These are phyloP conservation scores for Aotearoamyces nothofagi DNA, from an alignment of 2,329 filamentous ascomycete genomes.

Conservation along the genomic window DNA sequence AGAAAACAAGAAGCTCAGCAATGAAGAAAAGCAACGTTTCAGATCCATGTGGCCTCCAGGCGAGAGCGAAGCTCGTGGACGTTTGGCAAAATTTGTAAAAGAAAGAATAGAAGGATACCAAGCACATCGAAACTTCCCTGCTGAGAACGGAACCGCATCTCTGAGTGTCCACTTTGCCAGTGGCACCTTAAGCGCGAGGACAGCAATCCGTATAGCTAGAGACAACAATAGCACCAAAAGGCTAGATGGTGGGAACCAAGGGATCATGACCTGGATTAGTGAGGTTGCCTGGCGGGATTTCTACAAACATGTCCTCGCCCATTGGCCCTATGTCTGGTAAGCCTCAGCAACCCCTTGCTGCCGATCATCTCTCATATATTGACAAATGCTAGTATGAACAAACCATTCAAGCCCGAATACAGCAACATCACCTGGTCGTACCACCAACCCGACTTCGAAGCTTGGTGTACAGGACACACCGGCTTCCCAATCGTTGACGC, in stretches of 20 bases:
- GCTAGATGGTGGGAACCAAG: slow-evolving; percentile 49
- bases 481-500: slow-evolving; percentile 78
- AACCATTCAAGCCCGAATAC: slow-evolving; percentile 72
- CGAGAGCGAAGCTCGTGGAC: slow-evolving; percentile 51
- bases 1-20: slow-evolving; percentile 41
- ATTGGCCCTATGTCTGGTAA: slow-evolving; percentile 73
- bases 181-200: slow-evolving; percentile 53
- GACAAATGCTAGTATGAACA: slow-evolving; percentile 41
- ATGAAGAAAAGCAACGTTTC: slow-evolving; percentile 42
- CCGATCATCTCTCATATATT: slow-evolving; percentile 4
- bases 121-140: slow-evolving; percentile 49
- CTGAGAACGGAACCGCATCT: slow-evolving; percentile 45
- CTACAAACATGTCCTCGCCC: slow-evolving; percentile 69
- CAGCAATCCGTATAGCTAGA: slow-evolving; percentile 47
- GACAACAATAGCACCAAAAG: slow-evolving; percentile 46
- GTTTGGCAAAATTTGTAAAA: slow-evolving; percentile 52
- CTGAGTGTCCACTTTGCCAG: slow-evolving; percentile 60
- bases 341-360: slow-evolving; percentile 10
- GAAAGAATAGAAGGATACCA: slow-evolving; percentile 47
- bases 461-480: slow-evolving; percentile 62
- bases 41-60: slow-evolving; percentile 56
- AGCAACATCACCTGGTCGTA: slow-evolving; percentile 75
- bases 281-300: slow-evolving; percentile 82
- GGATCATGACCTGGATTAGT: slow-evolving; percentile 60
- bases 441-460: slow-evolving; percentile 47